These are phyloP conservation scores for Apiospora kogelbergensis DNA, from an alignment of 2,329 filamentous ascomycete species.

Conservation along the genomic window DNA sequence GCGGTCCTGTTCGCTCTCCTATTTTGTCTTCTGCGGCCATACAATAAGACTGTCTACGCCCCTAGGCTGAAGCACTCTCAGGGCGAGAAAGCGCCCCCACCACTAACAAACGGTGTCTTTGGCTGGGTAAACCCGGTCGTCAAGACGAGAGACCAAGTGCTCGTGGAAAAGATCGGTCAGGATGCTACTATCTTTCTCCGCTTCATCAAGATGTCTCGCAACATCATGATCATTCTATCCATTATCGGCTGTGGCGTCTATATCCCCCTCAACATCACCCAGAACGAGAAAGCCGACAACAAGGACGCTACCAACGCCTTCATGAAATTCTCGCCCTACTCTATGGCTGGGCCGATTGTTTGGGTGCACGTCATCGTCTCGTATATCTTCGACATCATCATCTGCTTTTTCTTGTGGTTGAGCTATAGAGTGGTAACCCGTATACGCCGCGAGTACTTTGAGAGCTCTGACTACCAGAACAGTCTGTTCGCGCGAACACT, in stretches of 20 bases:
- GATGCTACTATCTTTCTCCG: slow-evolving; percentile 90
- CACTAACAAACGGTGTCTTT: slow-evolving; percentile 81
- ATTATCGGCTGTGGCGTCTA: slow-evolving; percentile 75
- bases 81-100: slow-evolving; percentile 83
- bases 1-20: slow-evolving; percentile 70
- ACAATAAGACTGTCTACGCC: slow-evolving; percentile 90
- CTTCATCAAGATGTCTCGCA: slow-evolving; percentile 86
- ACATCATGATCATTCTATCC: slow-evolving; percentile 76
- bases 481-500: slow-evolving; percentile 77
- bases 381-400: slow-evolving; percentile 68
- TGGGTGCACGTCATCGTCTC: slow-evolving; percentile 62
- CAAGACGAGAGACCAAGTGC: slow-evolving; percentile 71
- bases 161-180: slow-evolving; percentile 82
- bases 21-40: slow-evolving; percentile 89
- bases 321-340: slow-evolving; percentile 53
- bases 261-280: slow-evolving; percentile 73
- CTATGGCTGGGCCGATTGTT: slow-evolving; percentile 50
- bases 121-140: slow-evolving; percentile 82
- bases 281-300: slow-evolving; percentile 26
- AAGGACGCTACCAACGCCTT: slow-evolving; percentile 55
- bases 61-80: slow-evolving; percentile 84
- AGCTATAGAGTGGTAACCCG: slow-evolving; percentile 79
- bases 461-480: slow-evolving; percentile 82
- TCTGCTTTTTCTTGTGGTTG: slow-evolving; percentile 82
- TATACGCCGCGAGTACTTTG: slow-evolving; percentile 77